Conservation (phyloP, 805 yeast genomes). For the Cyberlindnera americana region DNA sequence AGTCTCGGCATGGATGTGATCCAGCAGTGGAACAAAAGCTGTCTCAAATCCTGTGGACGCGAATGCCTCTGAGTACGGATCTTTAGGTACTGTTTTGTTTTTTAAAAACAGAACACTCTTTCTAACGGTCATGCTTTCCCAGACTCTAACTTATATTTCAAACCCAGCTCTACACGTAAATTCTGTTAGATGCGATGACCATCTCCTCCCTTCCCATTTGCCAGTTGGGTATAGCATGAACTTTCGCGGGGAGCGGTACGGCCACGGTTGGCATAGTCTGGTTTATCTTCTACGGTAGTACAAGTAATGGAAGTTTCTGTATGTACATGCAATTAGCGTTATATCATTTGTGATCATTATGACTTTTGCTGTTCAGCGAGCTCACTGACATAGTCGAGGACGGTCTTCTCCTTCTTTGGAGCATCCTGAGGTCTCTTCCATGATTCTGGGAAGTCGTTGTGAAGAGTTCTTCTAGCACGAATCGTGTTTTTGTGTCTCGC, state of each 20-base stretch:
- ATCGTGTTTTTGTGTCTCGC: constrained; percentile 35
- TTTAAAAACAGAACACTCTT: constrained; percentile 45
- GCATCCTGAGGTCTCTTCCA: constrained; percentile 81
- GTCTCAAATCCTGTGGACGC: constrained; percentile 36
- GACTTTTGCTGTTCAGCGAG: constrained; percentile 1
- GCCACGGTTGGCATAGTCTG: neutral
- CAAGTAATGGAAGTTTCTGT: no score
- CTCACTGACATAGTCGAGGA: constrained; percentile 21
- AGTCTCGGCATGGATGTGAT: constrained; percentile 56
- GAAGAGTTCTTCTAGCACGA: constrained; percentile 33
- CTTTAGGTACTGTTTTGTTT: constrained; percentile 65
- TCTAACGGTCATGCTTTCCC: constrained; percentile 1
- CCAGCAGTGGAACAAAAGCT: constrained; percentile 68
- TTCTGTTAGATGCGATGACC: no score
- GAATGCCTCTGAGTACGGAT: constrained; percentile 56
- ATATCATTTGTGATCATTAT: neutral
- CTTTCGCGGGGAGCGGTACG: constrained; percentile 3
- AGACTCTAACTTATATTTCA: neutral
- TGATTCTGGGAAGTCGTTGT: constrained; percentile 61
- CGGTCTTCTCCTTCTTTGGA: constrained; percentile 39
- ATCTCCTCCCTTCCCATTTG: constrained; percentile 13
- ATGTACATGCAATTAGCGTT: constrained; percentile 6
- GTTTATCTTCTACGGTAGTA: no score
- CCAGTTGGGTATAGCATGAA: no score
- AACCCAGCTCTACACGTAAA: no score